Evolutionary conservation across 73 alveolate genomes (phyloP), one percentile per base, ranked within the genome.

Genomic region (Paramecium caudatum): DNA sequence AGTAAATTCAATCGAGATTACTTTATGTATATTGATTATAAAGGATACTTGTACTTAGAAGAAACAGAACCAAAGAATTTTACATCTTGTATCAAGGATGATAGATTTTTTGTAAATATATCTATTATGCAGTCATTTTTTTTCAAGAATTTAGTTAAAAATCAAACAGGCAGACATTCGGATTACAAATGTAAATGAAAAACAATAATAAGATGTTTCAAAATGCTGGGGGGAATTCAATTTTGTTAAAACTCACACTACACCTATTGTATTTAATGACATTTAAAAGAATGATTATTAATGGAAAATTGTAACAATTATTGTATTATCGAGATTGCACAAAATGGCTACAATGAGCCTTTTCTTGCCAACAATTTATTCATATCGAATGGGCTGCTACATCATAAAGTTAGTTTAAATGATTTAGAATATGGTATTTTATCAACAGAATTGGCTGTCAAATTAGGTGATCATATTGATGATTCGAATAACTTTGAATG

Each of bases 1-100:
- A 55, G 80, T 23, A 23, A 27, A 13, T 55, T 55, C 30, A 23
- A 65, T 65, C 36, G 88, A 74, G 88, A 86, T 48, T 86, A 82
- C 49, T 86, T 86, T 48, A 47, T 63, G 47, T 86, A 39, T 16
- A 65, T 86, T 13, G 93, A 86, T 63, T 91, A 86, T 62, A 86
- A 90, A 91, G 96, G 96, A 1, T 46, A 90, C 9, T 90, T 92
- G 3, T 92, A 32, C 45, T 33, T 92, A 21, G 96, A 92, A 36
- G 96, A 92, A 50, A 92, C 96, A 46, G 91, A 90, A 25, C 96
- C 96, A 10, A 92, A 92, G 63, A 92, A 88, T 37, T 92, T 84
- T 45, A 61, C 94, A 4, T 48, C 93, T 23, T 49, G 94, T 30
- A 49, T 92, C 4, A 92, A 92, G 82, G 91, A 92, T 46, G 93